Evolutionary conservation across 2,329 filamentous ascomycete species (phyloP), one percentile per base, ranked within the genome.

Genomic region (Ophiostoma triangulosporum): DNA sequence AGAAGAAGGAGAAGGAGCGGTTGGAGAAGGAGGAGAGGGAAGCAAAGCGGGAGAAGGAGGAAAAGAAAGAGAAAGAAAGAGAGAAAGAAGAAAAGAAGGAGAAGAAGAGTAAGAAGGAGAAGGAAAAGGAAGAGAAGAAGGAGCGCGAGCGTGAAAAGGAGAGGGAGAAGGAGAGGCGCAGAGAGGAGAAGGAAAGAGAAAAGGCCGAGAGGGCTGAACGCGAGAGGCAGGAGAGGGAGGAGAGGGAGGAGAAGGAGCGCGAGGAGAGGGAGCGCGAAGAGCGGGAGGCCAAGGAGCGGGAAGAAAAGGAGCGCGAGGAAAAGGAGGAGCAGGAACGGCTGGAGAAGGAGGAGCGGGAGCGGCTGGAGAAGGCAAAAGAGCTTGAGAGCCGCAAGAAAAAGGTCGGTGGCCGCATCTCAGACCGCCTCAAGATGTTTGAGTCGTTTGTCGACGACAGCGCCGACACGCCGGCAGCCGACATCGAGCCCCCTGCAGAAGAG

Each of bases 351-450:
- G 46, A 48, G n/a, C 46, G 24, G 27, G 46, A 32, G 46, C n/a
- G 46, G 29, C n/a, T 32, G n/a, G 46, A 32, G n/a, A 48, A 48
- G 17, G 29, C 22, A 22, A 48, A 33, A 11, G 46, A 48, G 46
- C n/a, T 9, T n/a, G 46, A 48, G 29, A 31, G 11, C 8, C 46
- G 46, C 29, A 33, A 48, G 51, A 76, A 73, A 59, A 79, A 76
- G 65, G 67, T 71, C 43, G 67, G 69, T 56, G 71, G 71, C 57
- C 79, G 75, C 63, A 74, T 81, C 62, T 72, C 76, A 54, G 75
- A 81, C 62, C 74, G 69, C 60, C 70, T 80, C 57, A 78, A 73
- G 64, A 72, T 73, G 29, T 81, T 81, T 61, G 75, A 81, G 64
- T 60, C 70, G 50, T 59, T 64, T 51, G 64, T 69, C 51, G 67